Conservation (phyloP, 2,329 filamentous ascomycete species). For the Cryphonectria naterciae region DNA sequence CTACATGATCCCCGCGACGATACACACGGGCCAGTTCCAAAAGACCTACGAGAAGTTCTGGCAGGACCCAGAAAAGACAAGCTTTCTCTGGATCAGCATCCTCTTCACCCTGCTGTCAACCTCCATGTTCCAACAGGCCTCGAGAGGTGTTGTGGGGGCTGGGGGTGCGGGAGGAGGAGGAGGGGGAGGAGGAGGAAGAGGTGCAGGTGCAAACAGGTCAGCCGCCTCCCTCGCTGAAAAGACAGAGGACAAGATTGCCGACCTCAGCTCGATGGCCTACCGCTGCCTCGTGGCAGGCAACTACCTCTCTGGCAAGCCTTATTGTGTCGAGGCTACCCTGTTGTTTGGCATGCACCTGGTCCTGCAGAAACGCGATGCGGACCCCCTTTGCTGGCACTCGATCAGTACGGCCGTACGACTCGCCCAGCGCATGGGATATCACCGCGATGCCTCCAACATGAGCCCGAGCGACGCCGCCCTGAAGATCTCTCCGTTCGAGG, state of each 20-base stretch:
- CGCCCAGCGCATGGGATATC: conserved; percentile 57
- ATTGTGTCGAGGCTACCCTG: conserved; percentile 55
- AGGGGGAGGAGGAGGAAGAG: neutral
- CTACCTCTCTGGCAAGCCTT: conserved; percentile 49
- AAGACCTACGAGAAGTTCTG: conserved; percentile 54
- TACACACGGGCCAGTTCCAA: conserved; percentile 51
- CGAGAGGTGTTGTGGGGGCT: conserved; percentile 33
- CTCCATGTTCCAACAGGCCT: conserved; percentile 43
- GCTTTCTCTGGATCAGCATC: conserved; percentile 55
- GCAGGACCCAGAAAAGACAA: conserved; percentile 43
- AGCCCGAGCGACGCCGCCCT: conserved; percentile 34
- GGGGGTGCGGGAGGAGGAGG: neutral
- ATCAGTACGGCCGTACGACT: conserved; percentile 52
- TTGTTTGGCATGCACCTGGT: conserved; percentile 49
- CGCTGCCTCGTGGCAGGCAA: conserved; percentile 54
- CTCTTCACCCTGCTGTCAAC: conserved; percentile 52
- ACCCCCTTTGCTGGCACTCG: conserved; percentile 50
- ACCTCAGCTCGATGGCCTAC: conserved; percentile 44
- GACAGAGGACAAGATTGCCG: conserved; percentile 32
- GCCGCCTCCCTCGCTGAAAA: conserved; percentile 31
- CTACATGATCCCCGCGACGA: conserved; percentile 43
- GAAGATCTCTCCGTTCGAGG: conserved; percentile 50
- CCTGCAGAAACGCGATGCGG: conserved; percentile 45
- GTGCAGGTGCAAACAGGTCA: neutral
- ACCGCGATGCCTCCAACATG: conserved; percentile 50